Evolutionary conservation across 148 eudicot genomes (phyloP).

Genomic region (Simmondsia chinensis): DNA sequence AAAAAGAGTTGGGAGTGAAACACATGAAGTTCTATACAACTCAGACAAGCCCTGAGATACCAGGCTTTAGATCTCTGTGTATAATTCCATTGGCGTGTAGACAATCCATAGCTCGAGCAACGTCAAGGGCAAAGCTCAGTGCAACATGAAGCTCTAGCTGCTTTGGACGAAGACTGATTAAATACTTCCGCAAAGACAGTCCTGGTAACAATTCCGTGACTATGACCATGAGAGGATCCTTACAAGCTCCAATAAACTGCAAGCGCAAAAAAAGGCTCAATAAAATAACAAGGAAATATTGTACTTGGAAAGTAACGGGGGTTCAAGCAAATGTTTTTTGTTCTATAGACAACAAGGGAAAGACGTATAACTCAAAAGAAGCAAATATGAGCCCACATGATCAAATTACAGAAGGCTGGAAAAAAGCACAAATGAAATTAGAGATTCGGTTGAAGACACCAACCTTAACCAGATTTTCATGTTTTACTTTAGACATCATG

Average conservation of each 20-base stretch:
- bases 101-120: slow-evolving; percentile 87
- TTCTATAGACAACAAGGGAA: neutral
- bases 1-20: too few relatives aligned
- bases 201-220: slow-evolving; percentile 89
- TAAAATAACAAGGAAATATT: too few relatives aligned
- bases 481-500: slow-evolving; percentile 93
- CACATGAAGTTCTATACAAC: slow-evolving; percentile 13
- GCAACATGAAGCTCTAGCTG: slow-evolving; percentile 59
- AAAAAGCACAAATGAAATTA: neutral
- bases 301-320: neutral
- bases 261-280: slow-evolving; percentile 8
- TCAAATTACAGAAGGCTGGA: too few relatives aligned
- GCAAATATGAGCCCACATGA: too few relatives aligned
- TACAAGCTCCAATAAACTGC: slow-evolving; percentile 99
- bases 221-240: slow-evolving; percentile 95
- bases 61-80: slow-evolving; percentile 96
- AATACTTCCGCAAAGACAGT: slow-evolving; percentile 76
- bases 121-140: slow-evolving; percentile 69
- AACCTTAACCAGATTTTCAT: slow-evolving; percentile 85
- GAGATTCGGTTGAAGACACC: slow-evolving; percentile 4
- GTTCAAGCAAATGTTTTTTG: neutral
- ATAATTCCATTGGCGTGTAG: slow-evolving; percentile 94
- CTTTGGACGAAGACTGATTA: slow-evolving; percentile 63
- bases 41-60: slow-evolving; percentile 29
- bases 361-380: too few relatives aligned